Evolutionary conservation across 257 asterid genomes (phyloP).

Genomic region (Jacaranda mimosifolia): DNA sequence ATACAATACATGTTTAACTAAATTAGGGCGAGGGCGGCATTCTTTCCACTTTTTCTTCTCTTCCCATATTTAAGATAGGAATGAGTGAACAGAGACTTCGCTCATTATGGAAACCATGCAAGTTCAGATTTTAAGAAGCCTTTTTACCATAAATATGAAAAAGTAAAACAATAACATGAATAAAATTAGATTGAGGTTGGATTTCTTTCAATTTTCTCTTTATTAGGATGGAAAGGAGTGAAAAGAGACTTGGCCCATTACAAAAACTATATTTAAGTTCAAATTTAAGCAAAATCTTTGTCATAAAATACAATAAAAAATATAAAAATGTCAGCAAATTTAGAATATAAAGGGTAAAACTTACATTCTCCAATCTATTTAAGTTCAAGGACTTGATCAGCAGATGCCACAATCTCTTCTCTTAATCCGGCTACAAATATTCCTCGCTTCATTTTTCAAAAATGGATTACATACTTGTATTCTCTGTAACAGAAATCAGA

Average conservation of each 20-base stretch:
- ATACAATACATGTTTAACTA: constrained; percentile 4
- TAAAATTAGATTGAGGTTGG: constrained; percentile 13
- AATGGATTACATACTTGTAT: background rate
- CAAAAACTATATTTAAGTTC: background rate
- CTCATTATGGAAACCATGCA: background rate
- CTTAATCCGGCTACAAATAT: constrained; percentile 95
- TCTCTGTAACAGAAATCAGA: background rate
- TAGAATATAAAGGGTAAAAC: constrained; percentile 28
- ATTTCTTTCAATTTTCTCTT: constrained; percentile 14
- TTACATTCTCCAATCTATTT: constrained; percentile 95
- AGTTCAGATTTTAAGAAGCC: background rate
- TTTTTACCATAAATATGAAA: background rate
- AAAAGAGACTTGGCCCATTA: constrained; percentile 14
- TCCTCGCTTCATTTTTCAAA: constrained; percentile 70
- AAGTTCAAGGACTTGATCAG: constrained; percentile 86
- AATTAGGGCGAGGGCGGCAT: constrained; percentile 15
- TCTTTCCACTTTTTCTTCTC: constrained; percentile 1
- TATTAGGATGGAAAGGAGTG: background rate
- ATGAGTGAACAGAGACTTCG: background rate
- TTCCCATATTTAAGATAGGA: constrained; percentile 1
- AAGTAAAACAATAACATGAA: background rate
- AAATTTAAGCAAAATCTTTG: constrained; percentile 1
- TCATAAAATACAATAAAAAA: background rate
- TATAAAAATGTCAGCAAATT: background rate
- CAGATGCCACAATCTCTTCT: constrained; percentile 93